phyloP scores from a whole-genome alignment of 2,329 filamentous ascomycete genomes.

The Pyrenochaeta sp. region DNA sequence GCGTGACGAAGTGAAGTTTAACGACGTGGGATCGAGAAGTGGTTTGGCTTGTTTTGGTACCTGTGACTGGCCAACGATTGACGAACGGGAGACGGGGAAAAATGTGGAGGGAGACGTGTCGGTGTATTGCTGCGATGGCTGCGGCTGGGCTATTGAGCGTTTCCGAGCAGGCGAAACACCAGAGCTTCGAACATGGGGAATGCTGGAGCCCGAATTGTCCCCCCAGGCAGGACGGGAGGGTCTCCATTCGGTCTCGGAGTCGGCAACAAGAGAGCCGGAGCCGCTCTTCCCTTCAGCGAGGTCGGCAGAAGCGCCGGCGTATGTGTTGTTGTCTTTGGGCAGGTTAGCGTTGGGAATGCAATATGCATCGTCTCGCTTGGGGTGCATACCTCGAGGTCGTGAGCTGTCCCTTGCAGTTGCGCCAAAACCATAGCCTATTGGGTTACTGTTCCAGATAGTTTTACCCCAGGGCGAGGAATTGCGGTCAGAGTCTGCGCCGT shows the following conservation, averaged over 20 bases:
- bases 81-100: conserved; percentile 33
- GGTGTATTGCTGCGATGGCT: conserved; percentile 40
- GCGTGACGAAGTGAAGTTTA: conserved; percentile 40
- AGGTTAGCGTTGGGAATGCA: conserved; percentile 19
- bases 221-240: conserved; percentile 67
- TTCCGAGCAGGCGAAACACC: conserved; percentile 49
- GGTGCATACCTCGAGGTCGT: conserved; percentile 39
- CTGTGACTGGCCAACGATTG: conserved; percentile 29
- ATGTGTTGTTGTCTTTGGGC: conserved; percentile 37
- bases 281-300: conserved; percentile 66
- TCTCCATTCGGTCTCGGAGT: conserved; percentile 73
- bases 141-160: conserved; percentile 46
- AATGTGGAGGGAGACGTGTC: conserved; percentile 35
- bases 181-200: conserved; percentile 44
- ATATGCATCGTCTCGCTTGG: neutral
- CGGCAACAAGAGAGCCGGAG: conserved; percentile 72
- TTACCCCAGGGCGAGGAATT: conserved; percentile 38
- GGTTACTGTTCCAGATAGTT: conserved; percentile 47
- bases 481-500: conserved; percentile 37
- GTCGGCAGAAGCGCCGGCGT: conserved; percentile 33
- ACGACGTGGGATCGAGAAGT: conserved; percentile 40
- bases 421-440: conserved; percentile 36
- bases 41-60: conserved; percentile 37
- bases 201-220: conserved; percentile 46
- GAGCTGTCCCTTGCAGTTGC: conserved; percentile 40